These are phyloP conservation scores for Lipomyces japonicus DNA, from an alignment of 805 yeast species.

Conservation along the genomic window DNA sequence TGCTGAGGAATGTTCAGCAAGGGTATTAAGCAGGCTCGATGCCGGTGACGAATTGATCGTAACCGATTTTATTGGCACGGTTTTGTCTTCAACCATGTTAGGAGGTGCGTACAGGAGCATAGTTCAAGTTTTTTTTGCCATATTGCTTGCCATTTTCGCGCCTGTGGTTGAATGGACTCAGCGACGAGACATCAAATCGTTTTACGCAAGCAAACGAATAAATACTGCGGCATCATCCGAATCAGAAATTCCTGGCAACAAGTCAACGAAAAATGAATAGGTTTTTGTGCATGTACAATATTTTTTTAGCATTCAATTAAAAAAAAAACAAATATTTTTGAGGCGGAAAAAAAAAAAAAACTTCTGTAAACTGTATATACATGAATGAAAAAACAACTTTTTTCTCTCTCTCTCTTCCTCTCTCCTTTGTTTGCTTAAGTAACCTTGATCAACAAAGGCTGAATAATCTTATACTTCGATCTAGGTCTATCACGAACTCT, in stretches of 20 bases:
- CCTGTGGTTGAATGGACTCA: slow-evolving; percentile 45
- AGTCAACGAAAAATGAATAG: not conserved
- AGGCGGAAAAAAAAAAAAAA: too few relatives aligned
- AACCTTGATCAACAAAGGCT: slow-evolving; percentile 12
- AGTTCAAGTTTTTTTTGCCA: slow-evolving; percentile 48
- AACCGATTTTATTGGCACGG: slow-evolving; percentile 85
- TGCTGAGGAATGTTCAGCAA: slow-evolving; percentile 61
- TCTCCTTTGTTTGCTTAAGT: not conserved
- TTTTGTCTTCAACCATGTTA: slow-evolving; percentile 59
- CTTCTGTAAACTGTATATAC: not conserved
- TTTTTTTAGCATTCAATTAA: too few relatives aligned
- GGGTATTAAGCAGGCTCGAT: slow-evolving; percentile 53
- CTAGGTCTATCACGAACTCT: slow-evolving; percentile 91
- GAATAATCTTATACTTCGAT: slow-evolving; percentile 45
- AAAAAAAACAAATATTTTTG: too few relatives aligned
- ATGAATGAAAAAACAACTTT: too few relatives aligned
- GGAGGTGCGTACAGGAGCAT: slow-evolving; percentile 69
- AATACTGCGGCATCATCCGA: too few relatives aligned
- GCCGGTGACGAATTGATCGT: slow-evolving; percentile 68
- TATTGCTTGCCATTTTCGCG: slow-evolving; percentile 50
- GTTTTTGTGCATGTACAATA: too few relatives aligned
- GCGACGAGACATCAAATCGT: slow-evolving; percentile 12
- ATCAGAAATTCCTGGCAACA: not conserved
- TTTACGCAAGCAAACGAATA: not conserved
- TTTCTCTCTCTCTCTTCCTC: too few relatives aligned